Percentiles rank a stretch among this genome's conserved stretches.
phyloP scores from a whole-genome alignment of 2,329 filamentous ascomycete species.

The Emergomyces africanus region DNA sequence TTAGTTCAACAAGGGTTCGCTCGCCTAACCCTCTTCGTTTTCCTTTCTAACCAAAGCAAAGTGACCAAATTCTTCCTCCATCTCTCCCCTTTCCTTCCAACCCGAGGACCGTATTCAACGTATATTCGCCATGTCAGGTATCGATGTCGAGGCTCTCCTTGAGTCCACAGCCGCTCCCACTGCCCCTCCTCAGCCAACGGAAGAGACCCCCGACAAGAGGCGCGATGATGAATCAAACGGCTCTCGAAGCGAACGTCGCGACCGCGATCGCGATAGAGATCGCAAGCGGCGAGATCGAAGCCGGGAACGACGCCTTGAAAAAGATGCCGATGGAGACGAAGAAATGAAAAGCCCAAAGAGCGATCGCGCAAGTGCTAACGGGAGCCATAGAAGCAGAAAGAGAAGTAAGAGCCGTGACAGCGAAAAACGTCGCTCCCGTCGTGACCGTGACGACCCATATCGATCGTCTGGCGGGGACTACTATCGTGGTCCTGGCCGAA shows the following conservation, averaged over 20 bases:
- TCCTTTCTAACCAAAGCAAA: conserved; percentile 24
- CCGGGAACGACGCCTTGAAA: conserved; percentile 37
- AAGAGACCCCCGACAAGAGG: conserved; percentile 38
- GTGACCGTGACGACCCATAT: conserved; percentile 44
- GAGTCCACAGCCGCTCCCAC: conserved; percentile 62
- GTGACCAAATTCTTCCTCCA: conserved; percentile 25
- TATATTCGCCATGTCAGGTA: conserved; percentile 46
- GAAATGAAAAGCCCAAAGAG: conserved; percentile 55
- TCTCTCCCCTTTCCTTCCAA: conserved; percentile 16
- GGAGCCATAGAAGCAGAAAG: conserved; percentile 65
- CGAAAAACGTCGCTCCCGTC: conserved; percentile 60
- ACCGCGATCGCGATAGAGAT: conserved; percentile 44
- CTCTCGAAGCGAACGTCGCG: conserved; percentile 39
- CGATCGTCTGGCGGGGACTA: conserved; percentile 50
- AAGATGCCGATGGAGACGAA: conserved; percentile 45
- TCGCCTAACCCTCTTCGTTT: conserved; percentile 15
- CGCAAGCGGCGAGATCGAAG: conserved; percentile 49
- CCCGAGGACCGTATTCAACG: conserved; percentile 17
- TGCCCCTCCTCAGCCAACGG: conserved; percentile 15
- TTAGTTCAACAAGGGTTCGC: conserved; percentile 23
- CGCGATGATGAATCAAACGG: conserved; percentile 45
- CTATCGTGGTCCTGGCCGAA: conserved; percentile 51
- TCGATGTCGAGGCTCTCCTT: conserved; percentile 82
- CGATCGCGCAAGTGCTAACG: conserved; percentile 57
- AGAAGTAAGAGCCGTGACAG: conserved; percentile 68